Conservation (phyloP, 805 yeast genomes). For the Candida ponderosae region DNA sequence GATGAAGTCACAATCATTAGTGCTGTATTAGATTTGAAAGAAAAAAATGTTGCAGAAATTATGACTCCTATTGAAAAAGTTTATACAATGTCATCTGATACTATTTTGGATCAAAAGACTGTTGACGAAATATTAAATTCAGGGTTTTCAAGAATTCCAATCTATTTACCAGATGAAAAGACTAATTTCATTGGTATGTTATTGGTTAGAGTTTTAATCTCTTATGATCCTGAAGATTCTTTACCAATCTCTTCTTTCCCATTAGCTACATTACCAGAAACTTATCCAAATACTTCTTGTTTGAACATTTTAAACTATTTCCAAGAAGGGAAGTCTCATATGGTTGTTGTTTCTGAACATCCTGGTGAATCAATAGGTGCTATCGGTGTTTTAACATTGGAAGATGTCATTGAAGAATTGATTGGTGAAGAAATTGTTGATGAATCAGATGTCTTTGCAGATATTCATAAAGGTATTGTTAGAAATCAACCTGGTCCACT, state of each 20-base stretch:
- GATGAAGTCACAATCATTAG: conserved; percentile 95
- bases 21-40: conserved; percentile 90
- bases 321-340: conserved; percentile 96
- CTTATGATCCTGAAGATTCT: conserved; percentile 95
- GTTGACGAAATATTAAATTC: conserved; percentile 89
- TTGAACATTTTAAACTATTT: conserved; percentile 89
- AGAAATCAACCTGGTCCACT: conserved; percentile 71
- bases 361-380: conserved; percentile 88
- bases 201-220: conserved; percentile 82
- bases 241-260: conserved; percentile 90
- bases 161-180: conserved; percentile 85
- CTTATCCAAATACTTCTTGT: conserved; percentile 86
- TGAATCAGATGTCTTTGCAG: conserved; percentile 90
- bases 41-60: conserved; percentile 74
- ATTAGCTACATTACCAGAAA: conserved; percentile 92
- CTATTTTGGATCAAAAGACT: conserved; percentile 73
- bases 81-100: conserved; percentile 79
- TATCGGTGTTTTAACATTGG: conserved; percentile 84
- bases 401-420: conserved; percentile 96
- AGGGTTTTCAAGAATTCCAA: conserved; percentile 93
- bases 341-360: conserved; percentile 82
- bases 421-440: conserved; percentile 98
- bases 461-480: conserved; percentile 81
- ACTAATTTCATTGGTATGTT: conserved; percentile 92
- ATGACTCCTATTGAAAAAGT: conserved; percentile 95